phyloP scores from a whole-genome alignment of 768 basidiomycete species.

The Lenzites betulinus region DNA sequence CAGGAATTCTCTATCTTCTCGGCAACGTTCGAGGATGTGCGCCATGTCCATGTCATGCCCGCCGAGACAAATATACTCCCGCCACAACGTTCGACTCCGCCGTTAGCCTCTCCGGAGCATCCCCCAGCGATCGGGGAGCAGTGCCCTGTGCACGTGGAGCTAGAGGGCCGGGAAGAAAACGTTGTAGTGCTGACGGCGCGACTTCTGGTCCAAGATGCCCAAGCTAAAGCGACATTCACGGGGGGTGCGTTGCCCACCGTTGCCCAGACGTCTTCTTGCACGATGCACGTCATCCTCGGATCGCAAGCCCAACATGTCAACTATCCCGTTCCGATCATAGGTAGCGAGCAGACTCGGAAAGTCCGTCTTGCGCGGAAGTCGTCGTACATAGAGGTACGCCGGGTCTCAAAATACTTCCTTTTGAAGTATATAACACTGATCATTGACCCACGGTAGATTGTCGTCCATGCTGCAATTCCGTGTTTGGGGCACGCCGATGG shows the following conservation, averaged over 20 bases:
- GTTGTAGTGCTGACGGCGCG: constrained; percentile 7
- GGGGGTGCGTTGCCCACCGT: constrained; percentile 13
- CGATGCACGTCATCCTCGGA: constrained; percentile 34
- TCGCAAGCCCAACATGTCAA: constrained; percentile 28
- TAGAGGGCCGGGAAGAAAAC: not conserved
- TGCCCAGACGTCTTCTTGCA: constrained; percentile 34
- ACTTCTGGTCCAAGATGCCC: constrained; percentile 10
- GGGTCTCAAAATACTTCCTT: no score
- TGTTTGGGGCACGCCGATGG: constrained; percentile 20
- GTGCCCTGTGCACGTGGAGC: constrained; percentile 7
- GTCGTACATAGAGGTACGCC: constrained; percentile 44
- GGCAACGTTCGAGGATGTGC: constrained; percentile 15
- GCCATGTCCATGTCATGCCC: constrained; percentile 26
- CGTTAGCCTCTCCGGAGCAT: not conserved
- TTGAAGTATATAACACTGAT: no score
- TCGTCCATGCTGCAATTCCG: constrained; percentile 23
- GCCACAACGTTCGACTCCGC: not conserved
- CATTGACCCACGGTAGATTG: constrained; percentile 36
- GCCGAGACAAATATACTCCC: constrained; percentile 19
- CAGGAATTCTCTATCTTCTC: constrained; percentile 20
- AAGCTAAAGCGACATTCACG: constrained; percentile 9
- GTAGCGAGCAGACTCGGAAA: constrained; percentile 36
- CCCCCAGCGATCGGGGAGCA: not conserved
- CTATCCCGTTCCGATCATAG: constrained; percentile 48
- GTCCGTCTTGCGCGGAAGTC: constrained; percentile 56